Conservation (phyloP, 495 filamentous ascomycete species). For the Aspergillus funiculosus region DNA sequence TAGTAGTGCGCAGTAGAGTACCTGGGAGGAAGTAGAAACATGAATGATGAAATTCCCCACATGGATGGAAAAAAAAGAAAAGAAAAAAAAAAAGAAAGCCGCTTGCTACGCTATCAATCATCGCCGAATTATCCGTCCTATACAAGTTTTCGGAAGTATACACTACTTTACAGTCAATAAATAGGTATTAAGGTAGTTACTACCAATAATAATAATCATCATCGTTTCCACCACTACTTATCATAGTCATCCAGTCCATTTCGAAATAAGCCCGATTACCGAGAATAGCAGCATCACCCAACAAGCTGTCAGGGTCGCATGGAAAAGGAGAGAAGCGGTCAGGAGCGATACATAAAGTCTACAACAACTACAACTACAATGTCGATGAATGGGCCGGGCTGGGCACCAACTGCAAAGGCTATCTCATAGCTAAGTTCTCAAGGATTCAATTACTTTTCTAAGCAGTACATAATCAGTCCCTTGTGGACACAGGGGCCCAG, state of each 20-base stretch:
- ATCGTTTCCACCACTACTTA: not conserved
- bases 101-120: not conserved
- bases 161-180: not conserved
- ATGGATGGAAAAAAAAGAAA: not conserved
- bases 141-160: conserved; percentile 1
- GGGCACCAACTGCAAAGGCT: conserved; percentile 5
- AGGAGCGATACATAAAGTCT: conserved; percentile 12
- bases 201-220: not conserved
- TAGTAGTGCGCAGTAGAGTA: too few species aligned
- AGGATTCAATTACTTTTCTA: conserved; percentile 4
- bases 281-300: conserved; percentile 13
- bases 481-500: conserved; percentile 7
- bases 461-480: conserved; percentile 1
- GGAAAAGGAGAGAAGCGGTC: conserved; percentile 21
- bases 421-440: not conserved
- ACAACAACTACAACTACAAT: not conserved
- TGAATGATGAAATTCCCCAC: conserved; percentile 4
- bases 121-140: not conserved
- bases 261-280: conserved; percentile 4
- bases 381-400: conserved; percentile 12
- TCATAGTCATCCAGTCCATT: conserved; percentile 1
- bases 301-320: conserved; percentile 9
- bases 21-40: not conserved
- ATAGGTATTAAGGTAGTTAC: not conserved
- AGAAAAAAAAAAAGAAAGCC: conserved; percentile 4